Base-by-base conservation (phyloP, 345 rosid species). In the Ceriops decandra region DNA sequence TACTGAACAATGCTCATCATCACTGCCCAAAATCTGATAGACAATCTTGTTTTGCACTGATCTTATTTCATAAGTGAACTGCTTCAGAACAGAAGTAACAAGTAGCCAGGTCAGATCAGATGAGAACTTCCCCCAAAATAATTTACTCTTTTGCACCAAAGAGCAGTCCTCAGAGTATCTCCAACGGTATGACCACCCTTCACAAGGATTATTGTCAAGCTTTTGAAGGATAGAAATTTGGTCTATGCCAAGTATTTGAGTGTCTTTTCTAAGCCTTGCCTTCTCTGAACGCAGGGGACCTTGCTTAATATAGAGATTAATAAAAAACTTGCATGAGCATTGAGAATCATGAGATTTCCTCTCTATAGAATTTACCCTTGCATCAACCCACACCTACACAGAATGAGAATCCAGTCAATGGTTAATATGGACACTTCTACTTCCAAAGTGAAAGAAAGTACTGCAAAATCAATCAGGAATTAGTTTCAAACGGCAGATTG, bases 321-420 rank as follows among this genome's bases (percentile, higher is more conserved):
- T 76, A 42, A 86, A 81, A 67, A 90, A 87, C 65, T 79, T 78
- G 76, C 97, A 93, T 28, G 61, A 75, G 76, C 97, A 93, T 47
- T 80, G 74, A 16, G 79, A 57, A 57, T 79, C 86, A 63, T 91
- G 97, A 62, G 87, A 92, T 77, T 77, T 85, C 74, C 98, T 84
- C 86, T 89, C 83, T 26, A 93, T 81, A 11, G 95, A 86, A 68
- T 76, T 82, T 74, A 91, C 89, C 73, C 74, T 84, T 67, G 88
- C 98, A 85, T 93, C 96, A 64, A 86, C 62, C 96, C 86, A 89
- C 16, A 87, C 90, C 95, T 89, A 66, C 20, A 67, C 21, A 70
- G 36, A 80, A 69, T 73, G 15, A 67, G 22, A 68, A 66, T n/a
- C 19, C 28, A 64, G 66, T 66, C 66, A 72, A 66, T 9, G 13